phyloP scores from a whole-genome alignment of 495 filamentous ascomycete species.

The Immersiella caudata region DNA sequence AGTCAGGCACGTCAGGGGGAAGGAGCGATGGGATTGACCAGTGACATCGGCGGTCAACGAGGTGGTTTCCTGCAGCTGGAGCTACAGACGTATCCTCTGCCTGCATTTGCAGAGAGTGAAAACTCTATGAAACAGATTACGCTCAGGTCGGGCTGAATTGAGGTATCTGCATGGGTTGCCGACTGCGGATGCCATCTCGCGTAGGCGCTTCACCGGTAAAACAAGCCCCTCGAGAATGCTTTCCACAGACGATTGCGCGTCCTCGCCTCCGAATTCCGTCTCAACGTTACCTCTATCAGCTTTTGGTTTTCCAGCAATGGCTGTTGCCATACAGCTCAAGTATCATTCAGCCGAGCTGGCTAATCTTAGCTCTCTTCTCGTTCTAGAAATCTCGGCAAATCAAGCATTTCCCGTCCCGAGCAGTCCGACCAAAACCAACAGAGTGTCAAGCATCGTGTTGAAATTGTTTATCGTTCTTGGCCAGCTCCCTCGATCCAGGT shows the following conservation, averaged over 20 bases:
- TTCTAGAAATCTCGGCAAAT: slow-evolving; percentile 18
- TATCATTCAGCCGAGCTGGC: slow-evolving; percentile 39
- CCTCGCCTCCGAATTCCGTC: not conserved
- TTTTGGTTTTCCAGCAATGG: slow-evolving; percentile 5
- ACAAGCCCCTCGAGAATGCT: not conserved
- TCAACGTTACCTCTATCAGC: slow-evolving; percentile 27
- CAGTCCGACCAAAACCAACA: not conserved
- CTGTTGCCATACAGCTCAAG: slow-evolving; percentile 1
- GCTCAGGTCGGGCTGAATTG: not conserved
- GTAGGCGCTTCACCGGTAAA: slow-evolving; percentile 14
- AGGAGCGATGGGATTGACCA: not conserved
- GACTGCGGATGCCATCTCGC: slow-evolving; percentile 9
- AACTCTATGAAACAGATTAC: slow-evolving; percentile 7
- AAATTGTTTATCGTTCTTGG: not conserved
- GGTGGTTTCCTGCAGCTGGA: not conserved
- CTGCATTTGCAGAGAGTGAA: not conserved
- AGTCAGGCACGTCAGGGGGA: slow-evolving; percentile 21
- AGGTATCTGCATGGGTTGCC: not conserved
- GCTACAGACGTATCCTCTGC: not conserved
- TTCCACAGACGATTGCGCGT: slow-evolving; percentile 13
- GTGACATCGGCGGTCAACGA: not conserved
- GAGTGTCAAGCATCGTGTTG: not conserved
- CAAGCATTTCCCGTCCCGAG: not conserved
- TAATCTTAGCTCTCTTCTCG: slow-evolving; percentile 25
- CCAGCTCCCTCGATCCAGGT: not conserved